Evolutionary conservation across 1,284 basidiomycete species (phyloP).

Genomic region (Puccinia triticina): DNA sequence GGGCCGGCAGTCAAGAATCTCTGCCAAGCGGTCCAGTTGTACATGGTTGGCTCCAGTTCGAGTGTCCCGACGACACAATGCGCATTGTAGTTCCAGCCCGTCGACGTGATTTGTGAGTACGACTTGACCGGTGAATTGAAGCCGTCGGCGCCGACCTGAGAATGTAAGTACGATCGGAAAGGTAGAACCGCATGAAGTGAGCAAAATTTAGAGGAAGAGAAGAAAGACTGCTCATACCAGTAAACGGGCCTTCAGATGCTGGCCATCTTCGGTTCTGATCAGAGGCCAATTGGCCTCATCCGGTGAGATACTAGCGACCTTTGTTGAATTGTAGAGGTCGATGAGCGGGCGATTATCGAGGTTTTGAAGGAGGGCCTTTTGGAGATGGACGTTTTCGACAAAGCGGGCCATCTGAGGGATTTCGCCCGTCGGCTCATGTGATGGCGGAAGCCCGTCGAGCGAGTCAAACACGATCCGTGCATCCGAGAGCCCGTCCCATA

Average conservation of each 20-base stretch:
- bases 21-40: conserved; percentile 76
- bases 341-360: conserved; percentile 61
- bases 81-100: conserved; percentile 88
- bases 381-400: conserved; percentile 87
- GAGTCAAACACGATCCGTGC: conserved; percentile 75
- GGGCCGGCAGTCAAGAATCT: conserved; percentile 94
- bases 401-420: conserved; percentile 71
- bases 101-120: conserved; percentile 83
- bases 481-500: conserved; percentile 85
- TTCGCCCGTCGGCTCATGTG: conserved; percentile 59
- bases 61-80: conserved; percentile 91
- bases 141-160: conserved; percentile 89
- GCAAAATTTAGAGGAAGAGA: neutral
- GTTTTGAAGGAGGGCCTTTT: conserved; percentile 72
- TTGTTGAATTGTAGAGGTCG: conserved; percentile 56
- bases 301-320: conserved; percentile 55
- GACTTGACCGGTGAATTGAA: conserved; percentile 88
- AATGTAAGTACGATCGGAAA: conserved; percentile 39
- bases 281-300: conserved; percentile 68
- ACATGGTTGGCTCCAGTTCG: conserved; percentile 64
- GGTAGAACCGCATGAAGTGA: neutral
- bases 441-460: conserved; percentile 61
- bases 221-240: conserved; percentile 65
- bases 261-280: conserved; percentile 70
- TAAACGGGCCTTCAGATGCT: conserved; percentile 70